phyloP scores from a whole-genome alignment of 306 rosid genomes.

The Elaeagnus macrophylla region DNA sequence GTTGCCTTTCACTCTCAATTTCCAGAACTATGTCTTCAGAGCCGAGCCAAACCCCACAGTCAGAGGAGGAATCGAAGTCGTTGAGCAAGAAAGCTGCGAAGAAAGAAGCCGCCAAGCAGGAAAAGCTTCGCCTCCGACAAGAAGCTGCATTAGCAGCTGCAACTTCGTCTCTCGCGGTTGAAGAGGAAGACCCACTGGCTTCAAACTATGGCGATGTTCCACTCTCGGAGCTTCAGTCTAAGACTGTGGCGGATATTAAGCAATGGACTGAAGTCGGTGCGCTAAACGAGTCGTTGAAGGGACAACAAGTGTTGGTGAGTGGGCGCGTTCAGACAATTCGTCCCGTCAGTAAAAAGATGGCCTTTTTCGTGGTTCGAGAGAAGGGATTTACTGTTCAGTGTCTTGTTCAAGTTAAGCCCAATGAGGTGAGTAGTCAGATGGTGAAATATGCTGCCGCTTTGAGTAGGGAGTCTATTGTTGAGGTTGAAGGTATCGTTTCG shows the following conservation, averaged over 20 bases:
- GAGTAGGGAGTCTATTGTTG: slow-evolving; percentile 76
- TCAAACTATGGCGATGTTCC: slow-evolving; percentile 64
- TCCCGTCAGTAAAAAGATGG: slow-evolving; percentile 84
- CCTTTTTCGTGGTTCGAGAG: slow-evolving; percentile 65
- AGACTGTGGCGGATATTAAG: slow-evolving; percentile 21
- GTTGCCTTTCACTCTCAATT: neutral
- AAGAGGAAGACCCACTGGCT: slow-evolving; percentile 53
- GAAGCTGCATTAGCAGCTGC: slow-evolving; percentile 37
- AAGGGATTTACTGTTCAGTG: slow-evolving; percentile 75
- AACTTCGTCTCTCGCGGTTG: slow-evolving; percentile 33
- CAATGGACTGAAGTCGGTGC: slow-evolving; percentile 49
- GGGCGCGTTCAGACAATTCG: slow-evolving; percentile 81
- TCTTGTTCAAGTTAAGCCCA: slow-evolving; percentile 55
- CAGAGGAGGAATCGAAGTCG: slow-evolving; percentile 30
- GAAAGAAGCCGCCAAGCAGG: slow-evolving; percentile 78
- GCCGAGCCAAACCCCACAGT: slow-evolving; percentile 3
- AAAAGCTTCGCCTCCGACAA: slow-evolving; percentile 67
- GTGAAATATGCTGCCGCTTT: slow-evolving; percentile 59
- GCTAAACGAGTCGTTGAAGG: slow-evolving; percentile 31
- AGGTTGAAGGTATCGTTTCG: slow-evolving; percentile 59
- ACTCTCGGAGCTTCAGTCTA: slow-evolving; percentile 58
- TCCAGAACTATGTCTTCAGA: slow-evolving; percentile 1
- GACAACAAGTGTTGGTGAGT: slow-evolving; percentile 38
- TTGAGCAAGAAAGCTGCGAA: slow-evolving; percentile 79
- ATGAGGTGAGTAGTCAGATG: slow-evolving; percentile 71